Evolutionary conservation across 2,329 filamentous ascomycete genomes (phyloP).

Genomic region (Trichoderma koningiopsis): DNA sequence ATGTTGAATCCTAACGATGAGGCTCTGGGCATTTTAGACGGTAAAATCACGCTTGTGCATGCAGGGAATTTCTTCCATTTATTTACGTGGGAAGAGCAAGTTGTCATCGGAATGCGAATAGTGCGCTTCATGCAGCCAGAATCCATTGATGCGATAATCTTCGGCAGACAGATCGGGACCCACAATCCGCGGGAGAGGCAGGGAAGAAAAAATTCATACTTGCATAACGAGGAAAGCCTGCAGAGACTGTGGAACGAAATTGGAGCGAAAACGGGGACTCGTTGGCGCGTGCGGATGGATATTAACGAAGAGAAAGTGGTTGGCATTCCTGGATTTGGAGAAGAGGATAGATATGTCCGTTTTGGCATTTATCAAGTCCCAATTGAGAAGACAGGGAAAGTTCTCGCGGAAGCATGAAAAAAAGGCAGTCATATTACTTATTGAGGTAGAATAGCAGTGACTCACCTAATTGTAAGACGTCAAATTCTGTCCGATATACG

Average conservation of each 20-base stretch:
- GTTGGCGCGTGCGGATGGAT: neutral
- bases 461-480: neutral
- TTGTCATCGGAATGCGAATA: neutral
- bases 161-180: conserved; percentile 3
- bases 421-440: neutral
- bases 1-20: neutral
- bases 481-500: neutral
- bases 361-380: neutral
- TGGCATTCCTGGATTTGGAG: conserved; percentile 1
- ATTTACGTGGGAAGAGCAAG: conserved; percentile 8
- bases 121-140: neutral
- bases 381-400: neutral
- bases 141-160: neutral
- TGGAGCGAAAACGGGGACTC: neutral
- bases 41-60: conserved; percentile 2
- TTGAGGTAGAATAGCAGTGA: neutral
- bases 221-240: neutral
- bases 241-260: conserved; percentile 8
- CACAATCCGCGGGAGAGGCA: neutral
- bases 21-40: neutral
- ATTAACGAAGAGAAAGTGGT: neutral
- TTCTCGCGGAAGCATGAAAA: neutral
- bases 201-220: neutral
- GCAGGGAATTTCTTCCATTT: conserved; percentile 15
- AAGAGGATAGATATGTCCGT: neutral